Conservation (phyloP, 1,284 basidiomycete genomes). For the Leccinum subrobustum region DNA sequence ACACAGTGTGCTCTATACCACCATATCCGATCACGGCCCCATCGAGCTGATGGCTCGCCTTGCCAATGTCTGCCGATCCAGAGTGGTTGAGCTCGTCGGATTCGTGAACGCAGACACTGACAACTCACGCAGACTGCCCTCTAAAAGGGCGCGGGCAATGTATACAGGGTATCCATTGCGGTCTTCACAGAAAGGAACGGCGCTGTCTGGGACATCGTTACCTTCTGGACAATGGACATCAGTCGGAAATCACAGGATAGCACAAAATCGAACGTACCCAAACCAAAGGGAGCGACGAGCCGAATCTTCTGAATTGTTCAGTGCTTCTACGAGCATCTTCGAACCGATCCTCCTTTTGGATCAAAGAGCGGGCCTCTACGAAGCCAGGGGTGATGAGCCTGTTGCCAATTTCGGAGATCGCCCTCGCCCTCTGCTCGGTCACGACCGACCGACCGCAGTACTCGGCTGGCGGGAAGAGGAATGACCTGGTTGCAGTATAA, state of each 20-base stretch:
- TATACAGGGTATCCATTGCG: constrained; percentile 29
- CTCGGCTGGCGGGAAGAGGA: constrained; percentile 15
- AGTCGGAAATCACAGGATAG: not conserved
- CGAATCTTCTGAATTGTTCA: constrained; percentile 29
- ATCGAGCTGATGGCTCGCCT: constrained; percentile 26
- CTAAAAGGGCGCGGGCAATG: constrained; percentile 16
- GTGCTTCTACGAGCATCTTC: constrained; percentile 29
- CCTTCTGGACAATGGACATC: constrained; percentile 11
- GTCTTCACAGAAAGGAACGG: constrained; percentile 33
- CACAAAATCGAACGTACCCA: constrained; percentile 22
- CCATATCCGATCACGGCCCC: constrained; percentile 32
- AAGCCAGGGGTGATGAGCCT: constrained; percentile 19
- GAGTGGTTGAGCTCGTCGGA: not conserved
- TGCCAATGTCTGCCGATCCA: constrained; percentile 27
- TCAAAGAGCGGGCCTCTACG: constrained; percentile 10
- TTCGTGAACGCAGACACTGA: not conserved
- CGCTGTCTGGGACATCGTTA: constrained; percentile 30
- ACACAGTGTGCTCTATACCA: constrained; percentile 30
- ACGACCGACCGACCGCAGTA: constrained; percentile 1
- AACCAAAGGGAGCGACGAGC: constrained; percentile 31
- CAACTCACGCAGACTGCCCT: constrained; percentile 27
- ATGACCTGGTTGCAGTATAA: constrained; percentile 11
- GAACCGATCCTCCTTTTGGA: constrained; percentile 32
- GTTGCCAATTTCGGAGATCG: constrained; percentile 18
- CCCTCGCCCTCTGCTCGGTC: constrained; percentile 18